phyloP scores from a whole-genome alignment of 345 rosid species.

The Litchi chinensis region DNA sequence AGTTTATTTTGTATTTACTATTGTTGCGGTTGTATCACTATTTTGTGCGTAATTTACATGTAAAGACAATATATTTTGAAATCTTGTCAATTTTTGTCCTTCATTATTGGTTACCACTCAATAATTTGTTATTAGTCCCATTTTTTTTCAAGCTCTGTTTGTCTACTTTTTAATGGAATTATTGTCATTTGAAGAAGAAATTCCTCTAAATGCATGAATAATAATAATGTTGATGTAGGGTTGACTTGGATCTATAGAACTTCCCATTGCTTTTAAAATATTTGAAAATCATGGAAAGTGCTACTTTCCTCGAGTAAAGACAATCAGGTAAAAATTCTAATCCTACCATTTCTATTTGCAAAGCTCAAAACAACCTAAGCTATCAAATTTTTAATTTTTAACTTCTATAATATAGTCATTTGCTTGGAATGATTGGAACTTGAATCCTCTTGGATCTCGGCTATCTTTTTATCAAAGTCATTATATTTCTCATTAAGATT shows the following conservation, averaged over 20 bases:
- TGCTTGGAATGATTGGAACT: conserved; percentile 69
- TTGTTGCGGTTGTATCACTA: background rate
- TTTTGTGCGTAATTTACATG: background rate
- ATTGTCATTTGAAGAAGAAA: conserved; percentile 12
- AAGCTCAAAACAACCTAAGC: background rate
- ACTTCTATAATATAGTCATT: conserved; percentile 48
- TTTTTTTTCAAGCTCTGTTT: conserved; percentile 4
- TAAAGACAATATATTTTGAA: background rate
- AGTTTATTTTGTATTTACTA: background rate
- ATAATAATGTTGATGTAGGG: conserved; percentile 44
- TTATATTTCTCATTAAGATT: conserved; percentile 63
- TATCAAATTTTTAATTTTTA: conserved; percentile 13
- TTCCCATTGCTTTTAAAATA: conserved; percentile 68
- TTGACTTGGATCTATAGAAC: conserved; percentile 45
- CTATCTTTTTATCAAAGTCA: conserved; percentile 53
- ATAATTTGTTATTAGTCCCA: background rate
- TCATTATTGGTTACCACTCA: background rate
- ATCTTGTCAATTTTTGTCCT: background rate
- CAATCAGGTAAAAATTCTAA: conserved; percentile 61
- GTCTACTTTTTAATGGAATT: background rate
- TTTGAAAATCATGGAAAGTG: conserved; percentile 96
- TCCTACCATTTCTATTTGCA: background rate
- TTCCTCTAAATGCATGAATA: background rate
- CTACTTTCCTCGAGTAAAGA: conserved; percentile 82
- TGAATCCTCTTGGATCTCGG: conserved; percentile 40